phyloP scores from a whole-genome alignment of 73 alveolate genomes.

The Tetrahymena thermophila region DNA sequence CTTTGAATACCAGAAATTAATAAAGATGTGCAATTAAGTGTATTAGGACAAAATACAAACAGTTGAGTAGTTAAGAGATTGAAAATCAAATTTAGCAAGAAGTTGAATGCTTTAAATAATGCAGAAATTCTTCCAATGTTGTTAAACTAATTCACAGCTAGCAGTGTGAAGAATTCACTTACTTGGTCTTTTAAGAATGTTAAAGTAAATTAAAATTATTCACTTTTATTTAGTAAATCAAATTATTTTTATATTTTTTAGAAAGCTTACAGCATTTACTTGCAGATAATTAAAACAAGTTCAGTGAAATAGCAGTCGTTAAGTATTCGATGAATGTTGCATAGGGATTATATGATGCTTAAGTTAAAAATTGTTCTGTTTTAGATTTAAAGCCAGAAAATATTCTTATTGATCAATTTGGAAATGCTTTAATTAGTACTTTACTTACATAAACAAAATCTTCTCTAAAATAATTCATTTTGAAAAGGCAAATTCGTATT shows the following conservation, averaged over 20 bases:
- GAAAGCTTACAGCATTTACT: neutral
- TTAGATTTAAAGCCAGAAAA: neutral
- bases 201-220: neutral
- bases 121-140: neutral
- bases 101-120: neutral
- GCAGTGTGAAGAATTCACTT: neutral
- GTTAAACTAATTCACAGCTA: neutral
- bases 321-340: neutral
- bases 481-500: neutral
- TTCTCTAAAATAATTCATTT: neutral
- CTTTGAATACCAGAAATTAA: neutral
- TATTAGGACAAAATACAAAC: neutral
- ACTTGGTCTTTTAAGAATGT: neutral
- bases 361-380: neutral
- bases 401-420: neutral
- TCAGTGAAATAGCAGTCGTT: neutral
- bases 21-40: neutral
- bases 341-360: neutral
- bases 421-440: neutral
- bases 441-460: neutral
- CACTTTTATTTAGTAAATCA: neutral
- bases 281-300: neutral
- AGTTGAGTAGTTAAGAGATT: neutral
- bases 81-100: neutral
- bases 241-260: neutral